phyloP scores from a whole-genome alignment of 108 stramenopile genomes.

The Skeletonema costatum region DNA sequence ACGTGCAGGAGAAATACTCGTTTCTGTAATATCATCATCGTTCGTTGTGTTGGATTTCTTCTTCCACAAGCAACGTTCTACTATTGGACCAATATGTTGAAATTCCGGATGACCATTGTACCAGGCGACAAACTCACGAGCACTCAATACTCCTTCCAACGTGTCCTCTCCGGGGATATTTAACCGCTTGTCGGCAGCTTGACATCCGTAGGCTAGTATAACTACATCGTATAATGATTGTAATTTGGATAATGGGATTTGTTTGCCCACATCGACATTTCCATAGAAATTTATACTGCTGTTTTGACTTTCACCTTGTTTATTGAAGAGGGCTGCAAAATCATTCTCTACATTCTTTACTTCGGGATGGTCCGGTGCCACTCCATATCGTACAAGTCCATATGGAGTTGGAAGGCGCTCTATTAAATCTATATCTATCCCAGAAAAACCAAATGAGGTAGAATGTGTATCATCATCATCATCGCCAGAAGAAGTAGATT shows the following conservation, averaged over 20 bases:
- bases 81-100: conserved; percentile 51
- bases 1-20: conserved; percentile 29
- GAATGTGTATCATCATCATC: neutral
- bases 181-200: conserved; percentile 59
- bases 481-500: neutral
- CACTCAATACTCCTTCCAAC: conserved; percentile 79
- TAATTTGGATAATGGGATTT: conserved; percentile 69
- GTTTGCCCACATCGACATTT: conserved; percentile 84
- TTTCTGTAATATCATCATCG: conserved; percentile 44
- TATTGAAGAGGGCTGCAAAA: conserved; percentile 70
- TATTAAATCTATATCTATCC: conserved; percentile 76
- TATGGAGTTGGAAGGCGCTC: conserved; percentile 92
- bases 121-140: conserved; percentile 96
- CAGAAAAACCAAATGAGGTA: conserved; percentile 23
- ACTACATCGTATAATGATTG: conserved; percentile 79
- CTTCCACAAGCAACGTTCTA: conserved; percentile 36
- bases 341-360: conserved; percentile 96
- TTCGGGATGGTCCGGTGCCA: conserved; percentile 98
- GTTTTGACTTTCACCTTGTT: conserved; percentile 21
- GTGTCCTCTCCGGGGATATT: conserved; percentile 57
- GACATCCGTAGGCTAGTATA: conserved; percentile 94
- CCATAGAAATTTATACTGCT: conserved; percentile 61
- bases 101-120: conserved; percentile 91
- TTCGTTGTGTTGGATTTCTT: conserved; percentile 2
- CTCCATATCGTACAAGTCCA: conserved; percentile 95